These are phyloP conservation scores for Pestalotiopsis sp. DNA, from an alignment of 2,329 filamentous ascomycete genomes.

Conservation along the genomic window DNA sequence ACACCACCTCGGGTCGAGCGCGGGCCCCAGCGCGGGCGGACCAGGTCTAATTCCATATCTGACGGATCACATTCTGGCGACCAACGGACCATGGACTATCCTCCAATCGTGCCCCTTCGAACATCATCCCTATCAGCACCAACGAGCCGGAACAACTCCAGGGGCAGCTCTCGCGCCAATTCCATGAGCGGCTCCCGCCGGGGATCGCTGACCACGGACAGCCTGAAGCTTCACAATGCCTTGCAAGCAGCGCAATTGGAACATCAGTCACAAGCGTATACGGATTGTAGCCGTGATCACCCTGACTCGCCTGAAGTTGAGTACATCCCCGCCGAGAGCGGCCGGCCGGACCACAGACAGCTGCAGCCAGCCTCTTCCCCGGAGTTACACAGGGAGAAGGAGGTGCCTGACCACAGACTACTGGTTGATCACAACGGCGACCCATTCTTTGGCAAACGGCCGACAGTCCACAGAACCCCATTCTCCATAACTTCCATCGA, in stretches of 20 bases:
- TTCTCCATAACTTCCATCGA: constrained; percentile 65
- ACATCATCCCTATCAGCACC: constrained; percentile 65
- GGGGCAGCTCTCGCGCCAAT: constrained; percentile 30
- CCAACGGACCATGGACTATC: constrained; percentile 61
- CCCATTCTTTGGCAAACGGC: constrained; percentile 52
- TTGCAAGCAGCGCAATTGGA: constrained; percentile 33
- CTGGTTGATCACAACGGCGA: constrained; percentile 57
- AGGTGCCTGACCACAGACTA: constrained; percentile 33
- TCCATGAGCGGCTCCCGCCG: constrained; percentile 20
- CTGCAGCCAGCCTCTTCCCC: constrained; percentile 33
- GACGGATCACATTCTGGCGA: constrained; percentile 47
- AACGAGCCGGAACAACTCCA: constrained; percentile 55
- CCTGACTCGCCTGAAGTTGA: constrained; percentile 23
- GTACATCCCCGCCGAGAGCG: constrained; percentile 23
- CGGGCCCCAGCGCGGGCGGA: constrained; percentile 41
- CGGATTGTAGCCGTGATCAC: too few species aligned
- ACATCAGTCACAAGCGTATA: constrained; percentile 13
- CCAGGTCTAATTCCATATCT: constrained; percentile 50
- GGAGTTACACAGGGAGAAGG: constrained; percentile 35
- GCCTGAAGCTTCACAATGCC: constrained; percentile 57
- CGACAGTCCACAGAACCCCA: constrained; percentile 61
- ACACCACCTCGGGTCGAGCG: constrained; percentile 45
- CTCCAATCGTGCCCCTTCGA: constrained; percentile 58
- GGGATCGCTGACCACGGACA: constrained; percentile 54
- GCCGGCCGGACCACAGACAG: constrained; percentile 28